phyloP scores from a whole-genome alignment of 2,329 filamentous ascomycete genomes.

The Teratosphaeria nubilosa region DNA sequence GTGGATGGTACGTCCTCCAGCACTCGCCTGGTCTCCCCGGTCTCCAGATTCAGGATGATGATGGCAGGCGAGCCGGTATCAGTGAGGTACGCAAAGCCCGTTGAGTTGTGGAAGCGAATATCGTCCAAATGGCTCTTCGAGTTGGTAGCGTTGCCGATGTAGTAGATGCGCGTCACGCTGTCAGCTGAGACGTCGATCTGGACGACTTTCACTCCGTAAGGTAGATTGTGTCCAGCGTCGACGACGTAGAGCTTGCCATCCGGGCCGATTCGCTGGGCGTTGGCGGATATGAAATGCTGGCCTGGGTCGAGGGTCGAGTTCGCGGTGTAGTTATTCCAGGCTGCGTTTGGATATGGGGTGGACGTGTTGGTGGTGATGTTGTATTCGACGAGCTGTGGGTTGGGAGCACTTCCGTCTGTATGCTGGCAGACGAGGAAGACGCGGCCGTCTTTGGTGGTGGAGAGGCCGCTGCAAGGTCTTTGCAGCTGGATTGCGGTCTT shows the following conservation, averaged over 20 bases:
- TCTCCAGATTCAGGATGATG: constrained; percentile 21
- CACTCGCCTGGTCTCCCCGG: constrained; percentile 16
- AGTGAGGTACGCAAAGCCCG: constrained; percentile 22
- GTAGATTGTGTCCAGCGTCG: constrained; percentile 23
- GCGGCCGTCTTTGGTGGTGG: constrained; percentile 21
- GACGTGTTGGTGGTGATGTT: constrained; percentile 14
- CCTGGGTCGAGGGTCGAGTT: constrained; percentile 14
- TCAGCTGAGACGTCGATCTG: constrained; percentile 26
- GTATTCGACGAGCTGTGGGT: constrained; percentile 22
- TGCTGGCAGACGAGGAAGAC: constrained; percentile 22
- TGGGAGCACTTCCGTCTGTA: constrained; percentile 21
- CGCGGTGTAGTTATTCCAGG: constrained; percentile 23
- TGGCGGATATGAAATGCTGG: constrained; percentile 18
- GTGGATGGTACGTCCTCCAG: constrained; percentile 20
- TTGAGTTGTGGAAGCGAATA: constrained; percentile 24
- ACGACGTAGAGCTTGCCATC: constrained; percentile 26
- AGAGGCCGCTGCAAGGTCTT: constrained; percentile 15
- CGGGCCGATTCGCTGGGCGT: constrained; percentile 24
- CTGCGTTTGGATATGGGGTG: constrained; percentile 18
- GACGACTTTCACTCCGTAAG: constrained; percentile 26
- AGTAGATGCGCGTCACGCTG: constrained; percentile 23
- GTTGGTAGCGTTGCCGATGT: constrained; percentile 24
- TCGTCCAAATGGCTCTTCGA: constrained; percentile 26
- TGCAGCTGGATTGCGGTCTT: neutral
- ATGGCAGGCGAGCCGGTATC: constrained; percentile 17